These are phyloP conservation scores for Climacium dendroides DNA, from an alignment of 225 moss, liverwort and hornwort genomes.

Conservation along the genomic window DNA sequence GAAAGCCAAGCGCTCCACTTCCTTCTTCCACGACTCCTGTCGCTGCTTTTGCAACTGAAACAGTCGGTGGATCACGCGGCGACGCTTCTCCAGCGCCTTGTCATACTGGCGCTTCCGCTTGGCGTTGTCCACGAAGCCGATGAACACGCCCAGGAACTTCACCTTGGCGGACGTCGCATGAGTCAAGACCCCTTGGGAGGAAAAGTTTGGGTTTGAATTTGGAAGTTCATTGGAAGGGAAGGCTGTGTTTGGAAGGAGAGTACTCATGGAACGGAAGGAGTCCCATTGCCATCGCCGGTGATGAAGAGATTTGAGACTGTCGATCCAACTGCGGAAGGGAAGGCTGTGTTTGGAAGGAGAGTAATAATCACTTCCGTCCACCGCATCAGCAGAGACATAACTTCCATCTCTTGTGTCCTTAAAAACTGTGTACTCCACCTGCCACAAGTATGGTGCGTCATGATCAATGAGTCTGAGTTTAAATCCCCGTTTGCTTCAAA, in stretches of 20 bases:
- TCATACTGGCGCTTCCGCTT: constrained; percentile 29
- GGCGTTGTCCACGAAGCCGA: constrained; percentile 27
- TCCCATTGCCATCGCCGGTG: not conserved
- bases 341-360: too few species aligned
- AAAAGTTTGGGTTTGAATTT: not conserved
- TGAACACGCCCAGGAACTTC: constrained; percentile 33
- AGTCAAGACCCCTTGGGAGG: constrained; percentile 3
- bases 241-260: not conserved
- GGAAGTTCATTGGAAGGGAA: not conserved
- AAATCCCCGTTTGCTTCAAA: not conserved
- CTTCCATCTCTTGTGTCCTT: constrained; percentile 53
- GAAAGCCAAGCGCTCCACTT: constrained; percentile 14
- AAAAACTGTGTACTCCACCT: constrained; percentile 83
- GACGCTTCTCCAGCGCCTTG: constrained; percentile 50
- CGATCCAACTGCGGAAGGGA: constrained; percentile 17
- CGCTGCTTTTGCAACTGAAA: constrained; percentile 47
- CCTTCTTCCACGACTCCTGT: constrained; percentile 30
- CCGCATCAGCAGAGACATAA: constrained; percentile 57
- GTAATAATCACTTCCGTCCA: constrained; percentile 35
- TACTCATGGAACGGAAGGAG: constrained; percentile 2
- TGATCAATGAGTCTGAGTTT: not conserved
- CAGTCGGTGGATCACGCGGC: constrained; percentile 40
- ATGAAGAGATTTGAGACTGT: not conserved
- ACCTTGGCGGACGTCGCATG: constrained; percentile 29
- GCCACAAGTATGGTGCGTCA: not conserved